Base-by-base conservation (phyloP, 208 protist genomes). In the Trichomonas gallinae region DNA sequence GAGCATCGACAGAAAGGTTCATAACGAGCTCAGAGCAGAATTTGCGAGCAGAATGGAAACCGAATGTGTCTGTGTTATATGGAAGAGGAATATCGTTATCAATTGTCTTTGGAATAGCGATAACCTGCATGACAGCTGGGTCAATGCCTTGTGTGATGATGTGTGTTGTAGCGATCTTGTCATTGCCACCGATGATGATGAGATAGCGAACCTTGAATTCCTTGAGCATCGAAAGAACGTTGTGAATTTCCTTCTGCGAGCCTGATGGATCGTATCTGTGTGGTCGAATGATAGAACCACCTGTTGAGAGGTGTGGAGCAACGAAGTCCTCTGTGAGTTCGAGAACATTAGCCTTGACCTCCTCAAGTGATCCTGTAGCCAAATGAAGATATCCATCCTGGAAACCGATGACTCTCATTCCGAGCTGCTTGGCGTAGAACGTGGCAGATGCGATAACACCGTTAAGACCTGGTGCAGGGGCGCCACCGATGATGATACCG, bases 71-170 rank as follows among this genome's bases (percentile, higher is more conserved):
- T 51, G 81, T 58, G 63, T 91, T 89, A 23, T 96, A 40, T 15
- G 96, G 96, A 23, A 97, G n/a, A n/a, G 96, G 63, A 36, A 97
- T 34, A 91, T 97, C 96, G 36, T 97, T 97, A 72, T 96, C 51
- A n/a, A 97, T 97, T 72, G 96, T 97, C 34, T 97, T 97, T 46
- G 96, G 96, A 48, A 97, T 89, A 81, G 83, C 88, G n/a, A 51
- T 81, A 83, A 97, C 96, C 3, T 51, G 17, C 85, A 97, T 96
- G 42, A 36, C 34, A 51, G 58, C 36, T n/a, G 88, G 87, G 31
- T 46, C 82, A 63, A 51, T 26, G 40, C 88, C 96, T n/a, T 91
- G 88, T 9, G 96, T 63, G 21, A 97, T 44, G 42, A 63, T 96
- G 49, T 96, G 96, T 46, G 81, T 83, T 40, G 15, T 46, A 38